Evolutionary conservation across 371 early-diverging fungal species (phyloP).

Genomic region (Mortierella sp.): DNA sequence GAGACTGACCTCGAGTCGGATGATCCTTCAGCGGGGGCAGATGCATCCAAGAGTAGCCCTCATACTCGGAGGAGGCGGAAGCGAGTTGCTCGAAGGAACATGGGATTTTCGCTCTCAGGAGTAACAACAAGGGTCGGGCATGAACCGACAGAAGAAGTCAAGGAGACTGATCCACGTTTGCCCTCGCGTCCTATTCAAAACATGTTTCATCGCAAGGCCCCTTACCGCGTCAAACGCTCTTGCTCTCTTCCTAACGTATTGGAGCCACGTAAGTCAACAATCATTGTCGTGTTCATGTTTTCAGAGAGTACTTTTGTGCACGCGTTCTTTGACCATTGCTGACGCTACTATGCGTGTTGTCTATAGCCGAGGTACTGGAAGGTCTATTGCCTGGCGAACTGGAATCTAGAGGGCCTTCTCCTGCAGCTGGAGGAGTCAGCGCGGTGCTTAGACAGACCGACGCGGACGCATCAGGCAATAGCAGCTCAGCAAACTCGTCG

Average conservation of each 20-base stretch:
- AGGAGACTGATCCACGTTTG: constrained; percentile 13
- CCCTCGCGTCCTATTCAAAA: constrained; percentile 15
- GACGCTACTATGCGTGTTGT: not conserved
- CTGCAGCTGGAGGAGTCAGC: not conserved
- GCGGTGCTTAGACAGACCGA: not conserved
- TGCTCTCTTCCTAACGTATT: constrained; percentile 29
- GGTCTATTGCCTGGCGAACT: not conserved
- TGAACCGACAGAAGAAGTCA: not conserved
- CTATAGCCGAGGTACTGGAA: not conserved
- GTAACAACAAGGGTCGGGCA: not conserved
- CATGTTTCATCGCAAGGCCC: not conserved
- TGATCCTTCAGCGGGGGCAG: not conserved
- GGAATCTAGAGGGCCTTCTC: constrained; percentile 1
- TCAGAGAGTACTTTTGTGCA: not conserved
- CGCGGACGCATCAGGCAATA: not conserved
- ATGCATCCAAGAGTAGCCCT: not conserved
- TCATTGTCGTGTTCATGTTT: not conserved
- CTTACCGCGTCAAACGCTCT: constrained; percentile 19
- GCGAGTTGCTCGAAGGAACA: not conserved
- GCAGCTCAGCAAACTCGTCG: not conserved
- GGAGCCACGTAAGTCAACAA: constrained; percentile 12
- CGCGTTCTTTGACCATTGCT: not conserved
- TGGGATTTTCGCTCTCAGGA: not conserved
- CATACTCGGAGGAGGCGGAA: constrained; percentile 12
- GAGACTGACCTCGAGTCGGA: constrained; percentile 46